Percentiles rank a stretch among this genome's conserved stretches.
These are phyloP conservation scores for Cymbomonas tetramitiformis DNA, from an alignment of 139 green algal species.

Conservation along the genomic window DNA sequence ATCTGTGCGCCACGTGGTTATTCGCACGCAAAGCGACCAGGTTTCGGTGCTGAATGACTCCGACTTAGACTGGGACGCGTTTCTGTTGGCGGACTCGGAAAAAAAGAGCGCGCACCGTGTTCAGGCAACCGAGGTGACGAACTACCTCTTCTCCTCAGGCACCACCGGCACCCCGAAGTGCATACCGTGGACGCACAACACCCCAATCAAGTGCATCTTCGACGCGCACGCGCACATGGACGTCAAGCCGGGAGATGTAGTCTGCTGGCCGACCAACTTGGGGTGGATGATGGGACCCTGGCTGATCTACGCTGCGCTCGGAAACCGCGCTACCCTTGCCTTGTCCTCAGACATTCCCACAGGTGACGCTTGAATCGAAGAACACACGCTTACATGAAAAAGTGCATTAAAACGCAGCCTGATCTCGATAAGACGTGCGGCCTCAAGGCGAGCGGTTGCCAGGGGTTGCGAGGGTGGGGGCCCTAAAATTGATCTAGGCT, in stretches of 20 bases:
- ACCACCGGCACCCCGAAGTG: slow-evolving; percentile 83
- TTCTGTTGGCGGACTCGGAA: neutral
- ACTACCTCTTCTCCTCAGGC: slow-evolving; percentile 82
- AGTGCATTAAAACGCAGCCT: no score
- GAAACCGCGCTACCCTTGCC: no score
- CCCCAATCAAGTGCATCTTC: slow-evolving; percentile 51
- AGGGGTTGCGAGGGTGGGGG: no score
- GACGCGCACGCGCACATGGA: slow-evolving; percentile 61
- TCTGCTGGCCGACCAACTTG: slow-evolving; percentile 78
- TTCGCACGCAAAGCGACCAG: neutral
- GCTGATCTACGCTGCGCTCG: slow-evolving; percentile 65
- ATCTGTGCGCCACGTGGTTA: neutral
- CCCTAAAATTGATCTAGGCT: no score
- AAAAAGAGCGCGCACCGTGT: neutral
- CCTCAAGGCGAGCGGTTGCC: no score
- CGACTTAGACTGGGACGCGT: neutral
- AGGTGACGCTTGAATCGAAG: no score
- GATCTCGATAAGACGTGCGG: no score
- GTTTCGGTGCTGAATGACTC: neutral
- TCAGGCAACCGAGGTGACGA: slow-evolving; percentile 30
- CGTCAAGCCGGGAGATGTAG: slow-evolving; percentile 42
- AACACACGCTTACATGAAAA: no score
- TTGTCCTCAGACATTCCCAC: slow-evolving; percentile 20
- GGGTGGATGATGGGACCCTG: slow-evolving; percentile 95
- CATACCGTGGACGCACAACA: slow-evolving; percentile 77